Evolutionary conservation across 2,329 filamentous ascomycete genomes (phyloP).

Genomic region (Neonectria hederae): DNA sequence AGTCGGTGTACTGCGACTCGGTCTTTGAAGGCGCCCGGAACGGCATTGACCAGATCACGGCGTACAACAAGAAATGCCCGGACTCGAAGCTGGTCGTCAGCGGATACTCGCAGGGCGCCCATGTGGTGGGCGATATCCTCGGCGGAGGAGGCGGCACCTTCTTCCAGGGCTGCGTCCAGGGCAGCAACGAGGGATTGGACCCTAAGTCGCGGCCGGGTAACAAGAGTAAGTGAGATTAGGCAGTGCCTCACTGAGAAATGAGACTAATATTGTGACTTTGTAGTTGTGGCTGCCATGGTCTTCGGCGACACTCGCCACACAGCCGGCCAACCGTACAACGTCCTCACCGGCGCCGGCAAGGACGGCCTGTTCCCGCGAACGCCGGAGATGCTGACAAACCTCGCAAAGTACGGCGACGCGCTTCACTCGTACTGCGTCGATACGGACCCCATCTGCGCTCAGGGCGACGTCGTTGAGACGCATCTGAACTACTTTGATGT

Average conservation of each 20-base stretch:
- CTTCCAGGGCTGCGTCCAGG: constrained; percentile 45
- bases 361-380: constrained; percentile 45
- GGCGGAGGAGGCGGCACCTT: constrained; percentile 48
- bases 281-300: constrained; percentile 46
- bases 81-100: constrained; percentile 52
- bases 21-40: constrained; percentile 49
- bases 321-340: constrained; percentile 47
- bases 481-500: constrained; percentile 52
- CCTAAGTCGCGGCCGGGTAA: constrained; percentile 43
- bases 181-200: constrained; percentile 39
- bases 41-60: constrained; percentile 50
- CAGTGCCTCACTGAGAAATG: neutral
- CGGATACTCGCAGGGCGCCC: constrained; percentile 54
- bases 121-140: constrained; percentile 50
- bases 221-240: constrained; percentile 43
- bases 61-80: constrained; percentile 52
- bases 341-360: constrained; percentile 38
- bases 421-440: constrained; percentile 49
- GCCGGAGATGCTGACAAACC: constrained; percentile 40
- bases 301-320: constrained; percentile 50
- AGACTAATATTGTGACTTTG: neutral
- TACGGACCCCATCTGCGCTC: constrained; percentile 53
- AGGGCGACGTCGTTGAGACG: constrained; percentile 43
- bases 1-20: constrained; percentile 48
- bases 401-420: constrained; percentile 40